phyloP scores from a whole-genome alignment of 2,329 filamentous ascomycete genomes.

The Penicillium italicum region DNA sequence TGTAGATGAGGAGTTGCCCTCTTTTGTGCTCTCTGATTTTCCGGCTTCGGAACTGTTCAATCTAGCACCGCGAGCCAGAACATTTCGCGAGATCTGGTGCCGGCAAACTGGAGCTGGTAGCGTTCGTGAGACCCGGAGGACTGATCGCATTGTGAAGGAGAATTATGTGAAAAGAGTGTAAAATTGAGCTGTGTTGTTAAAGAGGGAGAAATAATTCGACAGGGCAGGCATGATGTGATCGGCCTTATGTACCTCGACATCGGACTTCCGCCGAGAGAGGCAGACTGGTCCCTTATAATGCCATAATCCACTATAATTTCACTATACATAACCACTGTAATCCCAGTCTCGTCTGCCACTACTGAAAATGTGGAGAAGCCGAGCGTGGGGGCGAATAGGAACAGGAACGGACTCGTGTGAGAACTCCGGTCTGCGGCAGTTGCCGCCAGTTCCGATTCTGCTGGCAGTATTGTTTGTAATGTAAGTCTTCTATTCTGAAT shows the following conservation, averaged over 20 bases:
- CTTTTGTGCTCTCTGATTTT: not conserved
- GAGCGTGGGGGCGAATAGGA: conserved; percentile 1
- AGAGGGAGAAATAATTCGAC: not conserved
- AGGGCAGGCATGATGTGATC: conserved; percentile 9
- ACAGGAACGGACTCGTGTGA: not conserved
- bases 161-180: not conserved
- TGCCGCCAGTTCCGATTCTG: not conserved
- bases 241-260: conserved; percentile 8
- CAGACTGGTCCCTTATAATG: not conserved
- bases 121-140: conserved; percentile 21
- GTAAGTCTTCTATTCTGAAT: no score
- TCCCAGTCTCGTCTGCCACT: not conserved
- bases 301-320: conserved; percentile 5
- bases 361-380: not conserved
- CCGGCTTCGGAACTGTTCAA: conserved; percentile 16
- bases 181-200: not conserved
- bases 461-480: no score
- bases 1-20: conserved; percentile 14
- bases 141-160: conserved; percentile 23
- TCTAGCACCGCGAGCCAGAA: conserved; percentile 13
- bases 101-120: conserved; percentile 28
- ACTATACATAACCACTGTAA: not conserved
- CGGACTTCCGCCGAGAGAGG: conserved; percentile 20
- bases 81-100: conserved; percentile 14
- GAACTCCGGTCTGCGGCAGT: not conserved